These are phyloP conservation scores for Trichosporon asahii DNA, from an alignment of 1,284 basidiomycete species.

Conservation along the genomic window DNA sequence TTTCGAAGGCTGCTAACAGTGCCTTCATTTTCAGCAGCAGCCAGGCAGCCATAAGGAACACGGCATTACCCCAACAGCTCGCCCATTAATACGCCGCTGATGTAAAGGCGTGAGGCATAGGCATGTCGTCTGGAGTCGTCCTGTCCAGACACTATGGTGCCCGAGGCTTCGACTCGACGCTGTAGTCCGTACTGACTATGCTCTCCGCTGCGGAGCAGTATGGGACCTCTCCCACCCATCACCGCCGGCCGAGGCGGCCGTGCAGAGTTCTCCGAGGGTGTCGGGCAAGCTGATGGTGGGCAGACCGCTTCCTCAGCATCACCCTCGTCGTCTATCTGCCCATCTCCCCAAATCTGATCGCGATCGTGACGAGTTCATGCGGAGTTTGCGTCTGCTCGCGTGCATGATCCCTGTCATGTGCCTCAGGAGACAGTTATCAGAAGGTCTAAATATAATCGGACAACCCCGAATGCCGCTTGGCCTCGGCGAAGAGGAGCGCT, in stretches of 20 bases:
- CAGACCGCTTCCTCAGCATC: neutral
- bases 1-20: too few relatives aligned
- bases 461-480: neutral
- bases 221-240: neutral
- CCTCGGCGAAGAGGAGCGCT: neutral
- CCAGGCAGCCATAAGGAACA: too few relatives aligned
- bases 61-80: too few relatives aligned
- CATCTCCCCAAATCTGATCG: neutral
- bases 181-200: neutral
- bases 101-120: neutral
- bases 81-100: neutral
- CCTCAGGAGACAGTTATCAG: neutral
- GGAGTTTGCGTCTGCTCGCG: neutral
- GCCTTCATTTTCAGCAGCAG: too few relatives aligned
- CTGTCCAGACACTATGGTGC: neutral
- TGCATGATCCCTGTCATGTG: neutral
- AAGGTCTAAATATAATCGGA: neutral
- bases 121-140: neutral
- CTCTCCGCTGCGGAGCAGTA: neutral
- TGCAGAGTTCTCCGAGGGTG: neutral
- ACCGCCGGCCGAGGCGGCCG: neutral
- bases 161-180: neutral
- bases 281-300: neutral
- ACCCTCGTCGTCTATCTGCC: neutral
- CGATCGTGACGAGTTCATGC: neutral